Evolutionary conservation across 2,329 filamentous ascomycete species (phyloP).

Genomic region (Fusarium circinatum): DNA sequence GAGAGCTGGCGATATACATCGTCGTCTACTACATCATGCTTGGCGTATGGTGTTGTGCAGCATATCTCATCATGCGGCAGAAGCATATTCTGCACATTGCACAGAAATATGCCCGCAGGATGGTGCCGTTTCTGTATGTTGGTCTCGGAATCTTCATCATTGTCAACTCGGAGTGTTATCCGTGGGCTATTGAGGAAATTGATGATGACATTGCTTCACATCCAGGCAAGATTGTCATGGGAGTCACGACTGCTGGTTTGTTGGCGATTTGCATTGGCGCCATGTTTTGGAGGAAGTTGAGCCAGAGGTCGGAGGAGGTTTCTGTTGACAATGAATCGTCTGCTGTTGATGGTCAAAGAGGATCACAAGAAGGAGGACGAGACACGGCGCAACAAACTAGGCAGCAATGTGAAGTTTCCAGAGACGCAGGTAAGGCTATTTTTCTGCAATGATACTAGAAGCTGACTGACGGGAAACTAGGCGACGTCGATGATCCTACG

Average conservation of each 20-base stretch:
- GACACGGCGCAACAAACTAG: background rate
- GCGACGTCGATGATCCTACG: fast-evolving
- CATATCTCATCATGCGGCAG: background rate
- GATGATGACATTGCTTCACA: background rate
- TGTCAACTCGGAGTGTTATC: constrained; percentile 1
- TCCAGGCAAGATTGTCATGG: background rate
- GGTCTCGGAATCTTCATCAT: constrained; percentile 1
- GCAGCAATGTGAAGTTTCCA: too few species aligned
- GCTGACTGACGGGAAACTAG: background rate
- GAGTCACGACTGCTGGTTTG: background rate
- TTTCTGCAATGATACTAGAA: fast-evolving
- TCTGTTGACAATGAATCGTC: background rate
- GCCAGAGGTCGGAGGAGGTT: background rate
- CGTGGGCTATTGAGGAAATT: background rate
- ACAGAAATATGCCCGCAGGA: background rate
- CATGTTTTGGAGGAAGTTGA: background rate
- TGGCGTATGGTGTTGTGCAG: background rate
- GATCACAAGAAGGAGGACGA: background rate
- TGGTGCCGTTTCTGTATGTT: background rate
- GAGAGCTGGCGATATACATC: background rate
- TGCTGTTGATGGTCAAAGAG: background rate
- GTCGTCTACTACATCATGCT: constrained; percentile 6
- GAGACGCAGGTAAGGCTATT: background rate
- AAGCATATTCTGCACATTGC: background rate
- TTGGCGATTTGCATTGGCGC: background rate